phyloP scores from a whole-genome alignment of 768 basidiomycete genomes.

The Pleurotus ostreatus region DNA sequence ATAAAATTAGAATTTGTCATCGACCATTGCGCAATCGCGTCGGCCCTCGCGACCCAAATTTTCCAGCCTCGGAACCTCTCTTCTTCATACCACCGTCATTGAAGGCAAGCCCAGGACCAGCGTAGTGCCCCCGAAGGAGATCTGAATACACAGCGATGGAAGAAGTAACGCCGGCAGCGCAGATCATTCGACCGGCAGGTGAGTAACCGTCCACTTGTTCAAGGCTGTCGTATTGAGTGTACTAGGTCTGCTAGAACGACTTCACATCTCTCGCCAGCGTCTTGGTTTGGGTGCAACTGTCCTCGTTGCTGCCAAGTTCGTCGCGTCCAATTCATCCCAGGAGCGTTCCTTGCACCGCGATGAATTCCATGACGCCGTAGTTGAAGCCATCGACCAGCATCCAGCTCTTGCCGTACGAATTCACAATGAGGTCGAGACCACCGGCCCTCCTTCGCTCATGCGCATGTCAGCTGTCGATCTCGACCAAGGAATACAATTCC shows the following conservation, averaged over 20 bases:
- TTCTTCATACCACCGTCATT: too few species aligned
- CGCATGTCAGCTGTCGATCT: constrained; percentile 1
- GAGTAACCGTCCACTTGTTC: not conserved
- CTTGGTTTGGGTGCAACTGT: not conserved
- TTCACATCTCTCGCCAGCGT: constrained; percentile 4
- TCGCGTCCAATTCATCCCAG: not conserved
- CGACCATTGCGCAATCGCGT: too few species aligned
- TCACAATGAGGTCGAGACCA: not conserved
- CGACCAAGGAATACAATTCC: constrained; percentile 1
- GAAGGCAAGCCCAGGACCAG: too few species aligned
- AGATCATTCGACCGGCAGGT: constrained; percentile 2
- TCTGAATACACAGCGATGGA: not conserved
- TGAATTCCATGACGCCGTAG: not conserved
- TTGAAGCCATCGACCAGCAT: not conserved
- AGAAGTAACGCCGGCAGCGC: not conserved
- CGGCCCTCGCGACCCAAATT: too few species aligned
- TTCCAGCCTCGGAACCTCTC: too few species aligned
- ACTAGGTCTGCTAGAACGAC: constrained; percentile 4
- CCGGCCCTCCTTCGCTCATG: not conserved
- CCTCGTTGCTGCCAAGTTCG: not conserved
- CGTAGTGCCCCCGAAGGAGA: not conserved
- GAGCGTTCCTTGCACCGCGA: not conserved
- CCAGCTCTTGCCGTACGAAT: not conserved
- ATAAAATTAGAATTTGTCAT: too few species aligned
- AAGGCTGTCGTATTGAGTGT: not conserved